A percentile compares a stretch with the other conserved stretches of the same genome.
These are phyloP conservation scores for Senna tora DNA, from an alignment of 306 rosid genomes.

Conservation along the genomic window DNA sequence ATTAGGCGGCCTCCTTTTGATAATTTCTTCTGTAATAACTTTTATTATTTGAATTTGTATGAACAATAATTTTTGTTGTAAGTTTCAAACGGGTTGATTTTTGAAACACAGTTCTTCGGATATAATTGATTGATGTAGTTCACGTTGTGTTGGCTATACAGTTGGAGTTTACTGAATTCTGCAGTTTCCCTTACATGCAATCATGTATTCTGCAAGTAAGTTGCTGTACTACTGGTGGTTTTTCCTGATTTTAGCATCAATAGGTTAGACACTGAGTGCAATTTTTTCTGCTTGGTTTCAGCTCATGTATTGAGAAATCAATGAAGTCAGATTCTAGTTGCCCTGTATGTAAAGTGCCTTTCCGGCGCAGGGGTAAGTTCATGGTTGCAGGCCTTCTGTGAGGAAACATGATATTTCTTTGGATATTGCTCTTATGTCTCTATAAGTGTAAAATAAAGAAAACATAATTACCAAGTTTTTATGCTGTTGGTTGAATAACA, in stretches of 20 bases:
- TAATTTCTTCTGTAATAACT: not conserved
- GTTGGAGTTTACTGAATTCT: conserved; percentile 65
- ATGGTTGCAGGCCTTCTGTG: not conserved
- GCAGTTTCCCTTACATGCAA: conserved; percentile 83
- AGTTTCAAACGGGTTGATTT: not conserved
- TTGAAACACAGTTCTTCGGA: not conserved
- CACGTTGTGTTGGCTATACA: conserved; percentile 29
- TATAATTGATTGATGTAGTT: conserved; percentile 7
- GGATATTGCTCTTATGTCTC: not conserved
- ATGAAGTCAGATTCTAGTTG: conserved; percentile 77
- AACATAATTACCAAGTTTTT: not conserved
- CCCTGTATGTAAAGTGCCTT: conserved; percentile 90
- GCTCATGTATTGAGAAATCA: conserved; percentile 69
- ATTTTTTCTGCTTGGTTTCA: conserved; percentile 39
- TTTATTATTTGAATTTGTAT: not conserved
- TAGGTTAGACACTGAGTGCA: not conserved
- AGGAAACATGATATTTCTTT: not conserved
- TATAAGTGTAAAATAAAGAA: not conserved
- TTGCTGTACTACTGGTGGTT: not conserved
- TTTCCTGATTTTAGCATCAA: not conserved
- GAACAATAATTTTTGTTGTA: not conserved
- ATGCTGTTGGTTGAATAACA: not conserved
- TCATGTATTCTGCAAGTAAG: conserved; percentile 90
- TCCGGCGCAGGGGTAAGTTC: conserved; percentile 71
- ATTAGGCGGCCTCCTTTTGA: not conserved